phyloP scores from a whole-genome alignment of 495 filamentous ascomycete species.

The Halenospora varia region DNA sequence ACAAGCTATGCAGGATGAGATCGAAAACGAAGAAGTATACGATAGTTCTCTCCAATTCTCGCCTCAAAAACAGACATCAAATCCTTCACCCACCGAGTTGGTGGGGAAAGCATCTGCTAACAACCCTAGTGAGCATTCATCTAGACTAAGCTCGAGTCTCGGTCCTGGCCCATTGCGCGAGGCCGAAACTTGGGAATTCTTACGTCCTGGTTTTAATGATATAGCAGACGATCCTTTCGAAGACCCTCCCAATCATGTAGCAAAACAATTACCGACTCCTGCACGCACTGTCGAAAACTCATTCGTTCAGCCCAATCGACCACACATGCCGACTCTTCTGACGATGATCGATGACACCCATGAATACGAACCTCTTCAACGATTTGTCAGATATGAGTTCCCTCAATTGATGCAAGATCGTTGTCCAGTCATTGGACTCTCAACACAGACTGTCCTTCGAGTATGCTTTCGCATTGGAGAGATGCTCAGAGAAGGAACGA shows the following conservation, averaged over 20 bases:
- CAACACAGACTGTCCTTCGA: constrained; percentile 40
- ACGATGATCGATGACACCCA: constrained; percentile 13
- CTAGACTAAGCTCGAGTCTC: too few relatives aligned
- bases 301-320: background rate
- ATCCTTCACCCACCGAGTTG: background rate
- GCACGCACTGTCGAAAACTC: too few relatives aligned
- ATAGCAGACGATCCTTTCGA: background rate
- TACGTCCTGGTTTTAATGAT: background rate
- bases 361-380: constrained; percentile 24
- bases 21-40: constrained; percentile 6
- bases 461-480: constrained; percentile 61
- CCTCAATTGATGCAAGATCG: constrained; percentile 45
- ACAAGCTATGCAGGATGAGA: background rate
- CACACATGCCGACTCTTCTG: background rate
- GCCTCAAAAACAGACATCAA: constrained; percentile 4
- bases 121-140: background rate
- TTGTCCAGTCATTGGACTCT: constrained; percentile 47
- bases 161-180: too few relatives aligned
- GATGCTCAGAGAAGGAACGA: constrained; percentile 42
- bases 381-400: constrained; percentile 46
- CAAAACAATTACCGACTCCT: too few relatives aligned
- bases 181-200: background rate
- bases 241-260: too few relatives aligned
- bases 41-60: constrained; percentile 19
- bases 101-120: background rate